phyloP scores from a whole-genome alignment of 108 stramenopile genomes.

The Nitzschia palea region DNA sequence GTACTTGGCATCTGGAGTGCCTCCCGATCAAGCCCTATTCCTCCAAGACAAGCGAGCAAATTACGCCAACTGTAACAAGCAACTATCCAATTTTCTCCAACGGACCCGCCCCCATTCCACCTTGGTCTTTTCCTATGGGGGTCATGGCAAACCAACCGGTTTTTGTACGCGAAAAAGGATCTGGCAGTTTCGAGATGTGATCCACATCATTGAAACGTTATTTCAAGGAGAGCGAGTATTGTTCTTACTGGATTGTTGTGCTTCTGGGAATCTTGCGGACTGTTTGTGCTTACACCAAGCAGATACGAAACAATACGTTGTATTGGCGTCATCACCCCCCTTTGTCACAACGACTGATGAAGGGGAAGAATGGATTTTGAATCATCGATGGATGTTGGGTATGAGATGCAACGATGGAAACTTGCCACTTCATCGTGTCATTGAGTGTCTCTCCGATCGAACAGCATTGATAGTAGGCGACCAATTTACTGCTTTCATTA shows the following conservation, averaged over 20 bases:
- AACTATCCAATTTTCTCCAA: conserved; percentile 11
- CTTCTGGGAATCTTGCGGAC: conserved; percentile 24
- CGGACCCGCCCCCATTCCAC: conserved; percentile 6
- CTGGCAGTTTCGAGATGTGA: conserved; percentile 20
- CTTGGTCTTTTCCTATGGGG: conserved; percentile 33
- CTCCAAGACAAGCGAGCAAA: conserved; percentile 28
- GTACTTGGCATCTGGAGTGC: conserved; percentile 26
- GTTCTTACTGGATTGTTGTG: conserved; percentile 34
- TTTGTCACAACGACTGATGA: conserved; percentile 17
- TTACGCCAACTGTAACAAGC: conserved; percentile 16
- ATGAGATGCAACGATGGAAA: conserved; percentile 17
- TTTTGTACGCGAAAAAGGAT: conserved; percentile 16
- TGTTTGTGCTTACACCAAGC: neutral
- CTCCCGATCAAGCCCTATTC: conserved; percentile 14
- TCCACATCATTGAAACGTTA: neutral
- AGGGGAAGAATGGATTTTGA: conserved; percentile 34
- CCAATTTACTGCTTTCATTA: conserved; percentile 12
- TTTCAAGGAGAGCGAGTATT: conserved; percentile 33
- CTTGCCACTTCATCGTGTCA: neutral
- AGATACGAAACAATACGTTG: conserved; percentile 6
- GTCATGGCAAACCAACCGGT: conserved; percentile 22
- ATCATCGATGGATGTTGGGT: conserved; percentile 18
- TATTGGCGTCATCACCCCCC: conserved; percentile 8
- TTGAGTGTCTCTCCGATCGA: neutral
- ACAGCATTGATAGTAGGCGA: conserved; percentile 17